phyloP scores from a whole-genome alignment of 2,329 filamentous ascomycete genomes.

The Thelonectria rubi region DNA sequence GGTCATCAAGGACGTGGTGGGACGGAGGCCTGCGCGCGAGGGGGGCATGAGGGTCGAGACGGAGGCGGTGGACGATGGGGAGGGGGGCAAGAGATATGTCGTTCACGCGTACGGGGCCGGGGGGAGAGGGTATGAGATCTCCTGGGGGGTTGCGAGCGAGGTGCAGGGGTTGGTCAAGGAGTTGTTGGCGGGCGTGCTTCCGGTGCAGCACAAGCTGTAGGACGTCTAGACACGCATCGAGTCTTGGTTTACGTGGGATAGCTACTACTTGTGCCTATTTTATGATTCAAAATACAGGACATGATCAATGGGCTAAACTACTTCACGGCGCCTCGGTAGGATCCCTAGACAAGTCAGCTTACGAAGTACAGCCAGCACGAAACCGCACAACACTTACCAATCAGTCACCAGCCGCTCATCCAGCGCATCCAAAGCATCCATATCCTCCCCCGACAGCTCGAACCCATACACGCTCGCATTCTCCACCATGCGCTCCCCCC shows the following conservation, averaged over 20 bases:
- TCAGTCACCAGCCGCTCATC: slow-evolving; percentile 80
- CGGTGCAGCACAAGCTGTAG: slow-evolving; percentile 23
- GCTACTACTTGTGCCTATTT: no score
- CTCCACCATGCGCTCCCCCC: slow-evolving; percentile 67
- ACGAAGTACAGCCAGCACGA: rapidly evolving
- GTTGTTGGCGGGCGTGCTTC: slow-evolving; percentile 5
- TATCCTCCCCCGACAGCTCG: slow-evolving; percentile 69
- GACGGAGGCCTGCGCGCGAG: slow-evolving; percentile 55
- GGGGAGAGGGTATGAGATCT: slow-evolving; percentile 69
- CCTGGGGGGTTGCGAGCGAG: slow-evolving; percentile 66
- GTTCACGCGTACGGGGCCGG: slow-evolving; percentile 69
- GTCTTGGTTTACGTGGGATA: no score
- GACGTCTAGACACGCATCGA: no score
- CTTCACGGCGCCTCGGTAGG: slow-evolving; percentile 43
- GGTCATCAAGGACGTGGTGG: slow-evolving; percentile 56
- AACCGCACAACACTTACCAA: slow-evolving; percentile 53
- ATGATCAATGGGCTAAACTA: background rate
- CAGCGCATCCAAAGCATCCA: slow-evolving; percentile 68
- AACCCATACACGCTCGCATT: slow-evolving; percentile 71
- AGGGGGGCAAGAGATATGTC: slow-evolving; percentile 40
- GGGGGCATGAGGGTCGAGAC: slow-evolving; percentile 56
- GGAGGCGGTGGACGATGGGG: slow-evolving; percentile 26
- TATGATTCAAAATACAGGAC: no score
- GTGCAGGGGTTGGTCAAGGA: slow-evolving; percentile 43
- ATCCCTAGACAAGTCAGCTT: slow-evolving; percentile 39